Evolutionary conservation across 2,329 filamentous ascomycete species (phyloP).

Genomic region (Stagonosporopsis rhizophila): DNA sequence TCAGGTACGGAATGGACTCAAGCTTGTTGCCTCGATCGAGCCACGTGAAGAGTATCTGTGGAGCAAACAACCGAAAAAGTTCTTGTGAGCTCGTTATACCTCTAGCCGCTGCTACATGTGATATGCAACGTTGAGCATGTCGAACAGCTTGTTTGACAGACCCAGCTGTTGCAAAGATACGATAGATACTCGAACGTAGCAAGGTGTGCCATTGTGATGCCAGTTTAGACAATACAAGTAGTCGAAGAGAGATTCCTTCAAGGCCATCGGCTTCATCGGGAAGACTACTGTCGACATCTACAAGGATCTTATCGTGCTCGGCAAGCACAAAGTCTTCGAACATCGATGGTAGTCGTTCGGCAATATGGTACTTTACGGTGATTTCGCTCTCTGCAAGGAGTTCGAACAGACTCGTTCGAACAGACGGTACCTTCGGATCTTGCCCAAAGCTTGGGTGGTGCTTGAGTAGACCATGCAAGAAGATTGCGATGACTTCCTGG

Average conservation of each 20-base stretch:
- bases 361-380: constrained; percentile 77
- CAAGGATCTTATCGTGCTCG: constrained; percentile 81
- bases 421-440: constrained; percentile 65
- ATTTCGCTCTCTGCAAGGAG: constrained; percentile 73
- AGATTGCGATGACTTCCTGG: constrained; percentile 69
- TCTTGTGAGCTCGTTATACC: constrained; percentile 69
- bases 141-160: constrained; percentile 68
- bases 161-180: constrained; percentile 90
- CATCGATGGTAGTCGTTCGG: constrained; percentile 71
- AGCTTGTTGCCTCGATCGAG: constrained; percentile 66
- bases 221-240: constrained; percentile 77
- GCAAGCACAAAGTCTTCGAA: constrained; percentile 85
- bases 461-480: constrained; percentile 75
- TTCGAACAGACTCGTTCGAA: constrained; percentile 75
- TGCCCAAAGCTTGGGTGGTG: constrained; percentile 71
- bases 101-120: constrained; percentile 69
- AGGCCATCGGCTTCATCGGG: constrained; percentile 73
- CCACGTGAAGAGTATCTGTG: constrained; percentile 93
- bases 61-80: constrained; percentile 83
- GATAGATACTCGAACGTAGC: constrained; percentile 85
- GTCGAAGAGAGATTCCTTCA: constrained; percentile 85
- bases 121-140: constrained; percentile 77
- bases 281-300: constrained; percentile 82
- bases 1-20: constrained; percentile 73
- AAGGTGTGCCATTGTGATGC: constrained; percentile 87